Conservation (phyloP, 2,329 filamentous ascomycete genomes). For the Xylaria sp. region DNA sequence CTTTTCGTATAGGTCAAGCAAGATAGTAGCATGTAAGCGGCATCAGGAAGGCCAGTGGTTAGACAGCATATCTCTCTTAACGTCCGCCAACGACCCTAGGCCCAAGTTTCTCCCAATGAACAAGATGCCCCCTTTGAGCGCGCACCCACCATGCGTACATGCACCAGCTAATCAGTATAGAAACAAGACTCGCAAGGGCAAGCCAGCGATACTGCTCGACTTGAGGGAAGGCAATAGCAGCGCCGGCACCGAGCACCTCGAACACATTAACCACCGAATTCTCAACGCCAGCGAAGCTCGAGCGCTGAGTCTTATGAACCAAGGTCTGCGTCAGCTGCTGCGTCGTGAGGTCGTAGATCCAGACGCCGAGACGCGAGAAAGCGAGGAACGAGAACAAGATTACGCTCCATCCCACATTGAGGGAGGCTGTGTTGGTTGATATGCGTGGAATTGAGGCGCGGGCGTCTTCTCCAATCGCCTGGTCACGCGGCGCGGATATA, state of each 20-base stretch:
- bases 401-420: slow-evolving; percentile 46
- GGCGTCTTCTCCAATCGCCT: slow-evolving; percentile 19
- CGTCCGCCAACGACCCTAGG: neutral
- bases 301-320: slow-evolving; percentile 48
- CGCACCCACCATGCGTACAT: slow-evolving; percentile 54
- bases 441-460: slow-evolving; percentile 27
- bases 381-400: slow-evolving; percentile 55
- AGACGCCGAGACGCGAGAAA: slow-evolving; percentile 56
- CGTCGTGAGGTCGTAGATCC: slow-evolving; percentile 57
- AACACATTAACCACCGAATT: slow-evolving; percentile 53
- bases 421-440: slow-evolving; percentile 22
- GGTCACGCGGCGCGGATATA: slow-evolving; percentile 42
- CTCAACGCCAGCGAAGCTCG: slow-evolving; percentile 56
- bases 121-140: slow-evolving; percentile 52
- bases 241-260: slow-evolving; percentile 52
- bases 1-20: neutral
- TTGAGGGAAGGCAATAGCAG: slow-evolving; percentile 51
- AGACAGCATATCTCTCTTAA: neutral
- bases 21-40: neutral
- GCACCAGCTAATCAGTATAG: slow-evolving; percentile 48
- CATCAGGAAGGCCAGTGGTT: neutral
- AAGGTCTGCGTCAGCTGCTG: slow-evolving; percentile 57
- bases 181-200: slow-evolving; percentile 50
- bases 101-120: slow-evolving; percentile 53
- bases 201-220: slow-evolving; percentile 55